These are phyloP conservation scores for Escovopsis sp. DNA, from an alignment of 2,329 filamentous ascomycete species.

Conservation along the genomic window DNA sequence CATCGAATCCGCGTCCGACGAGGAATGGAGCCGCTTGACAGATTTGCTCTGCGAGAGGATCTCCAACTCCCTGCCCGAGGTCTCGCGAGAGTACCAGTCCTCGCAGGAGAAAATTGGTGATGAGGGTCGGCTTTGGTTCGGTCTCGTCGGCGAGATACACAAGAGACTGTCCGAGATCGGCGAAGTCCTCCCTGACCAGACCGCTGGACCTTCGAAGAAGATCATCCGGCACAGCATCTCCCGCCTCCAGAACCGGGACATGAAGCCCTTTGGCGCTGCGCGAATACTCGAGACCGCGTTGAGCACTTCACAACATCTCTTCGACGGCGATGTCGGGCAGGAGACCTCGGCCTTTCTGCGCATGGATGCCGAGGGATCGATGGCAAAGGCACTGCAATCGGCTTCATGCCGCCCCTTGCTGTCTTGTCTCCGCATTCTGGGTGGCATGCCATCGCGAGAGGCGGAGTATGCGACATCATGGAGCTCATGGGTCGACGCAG, in stretches of 20 bases:
- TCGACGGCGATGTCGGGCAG: slow-evolving; percentile 17
- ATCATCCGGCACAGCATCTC: slow-evolving; percentile 22
- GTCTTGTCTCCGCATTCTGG: slow-evolving; percentile 45
- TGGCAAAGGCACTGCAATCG: slow-evolving; percentile 47
- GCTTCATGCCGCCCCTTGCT: slow-evolving; percentile 54
- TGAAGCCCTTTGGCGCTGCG: slow-evolving; percentile 43
- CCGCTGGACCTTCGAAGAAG: slow-evolving; percentile 14
- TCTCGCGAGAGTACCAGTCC: slow-evolving; percentile 59
- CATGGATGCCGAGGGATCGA: slow-evolving; percentile 37
- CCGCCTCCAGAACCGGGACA: slow-evolving; percentile 34
- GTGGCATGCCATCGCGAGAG: slow-evolving; percentile 24
- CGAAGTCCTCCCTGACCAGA: slow-evolving; percentile 15
- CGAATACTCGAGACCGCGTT: slow-evolving; percentile 26
- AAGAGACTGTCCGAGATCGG: slow-evolving; percentile 13
- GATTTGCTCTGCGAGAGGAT: slow-evolving; percentile 50
- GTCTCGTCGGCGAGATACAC: slow-evolving; percentile 35
- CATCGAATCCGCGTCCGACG: slow-evolving; percentile 33
- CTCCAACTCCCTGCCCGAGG: slow-evolving; percentile 62
- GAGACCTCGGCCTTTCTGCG: slow-evolving; percentile 29
- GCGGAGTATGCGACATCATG: slow-evolving; percentile 27
- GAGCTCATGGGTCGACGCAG: slow-evolving; percentile 26
- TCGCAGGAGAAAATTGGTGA: slow-evolving; percentile 58
- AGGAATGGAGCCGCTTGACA: slow-evolving; percentile 50
- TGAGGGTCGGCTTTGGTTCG: slow-evolving; percentile 54
- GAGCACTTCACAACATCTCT: slow-evolving; percentile 26